phyloP scores from a whole-genome alignment of 306 rosid genomes.

The Styphnolobium japonicum region DNA sequence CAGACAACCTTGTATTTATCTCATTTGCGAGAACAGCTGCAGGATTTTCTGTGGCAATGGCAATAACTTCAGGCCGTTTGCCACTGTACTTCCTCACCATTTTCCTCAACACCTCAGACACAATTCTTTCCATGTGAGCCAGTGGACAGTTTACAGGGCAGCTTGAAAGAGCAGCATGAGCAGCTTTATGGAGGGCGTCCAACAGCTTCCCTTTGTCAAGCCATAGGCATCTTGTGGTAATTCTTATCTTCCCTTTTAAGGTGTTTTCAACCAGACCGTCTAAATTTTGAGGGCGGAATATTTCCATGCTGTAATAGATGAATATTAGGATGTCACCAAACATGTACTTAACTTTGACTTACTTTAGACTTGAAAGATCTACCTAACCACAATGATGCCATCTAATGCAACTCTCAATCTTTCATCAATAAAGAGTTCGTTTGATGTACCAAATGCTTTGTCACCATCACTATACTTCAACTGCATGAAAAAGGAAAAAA shows the following conservation, averaged over 20 bases:
- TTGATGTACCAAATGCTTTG: slow-evolving; percentile 95
- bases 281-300: slow-evolving; percentile 66
- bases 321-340: slow-evolving; percentile 34
- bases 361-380: slow-evolving; percentile 30
- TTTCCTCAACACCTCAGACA: slow-evolving; percentile 87
- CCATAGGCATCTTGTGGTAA: slow-evolving; percentile 96
- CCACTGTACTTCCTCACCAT: slow-evolving; percentile 98
- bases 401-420: slow-evolving; percentile 88
- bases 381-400: slow-evolving; percentile 98
- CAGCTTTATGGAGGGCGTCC: slow-evolving; percentile 92
- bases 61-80: slow-evolving; percentile 90
- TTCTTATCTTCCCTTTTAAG: slow-evolving; percentile 81
- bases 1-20: slow-evolving; percentile 62
- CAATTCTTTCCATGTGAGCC: slow-evolving; percentile 83
- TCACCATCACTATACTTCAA: slow-evolving; percentile 96
- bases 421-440: slow-evolving; percentile 86
- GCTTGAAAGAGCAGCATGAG: slow-evolving; percentile 92
- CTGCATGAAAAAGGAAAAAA: slow-evolving; percentile 41
- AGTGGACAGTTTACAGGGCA: slow-evolving; percentile 85
- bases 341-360: slow-evolving; percentile 13
- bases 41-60: slow-evolving; percentile 82
- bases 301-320: slow-evolving; percentile 74
- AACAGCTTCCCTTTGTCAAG: slow-evolving; percentile 93
- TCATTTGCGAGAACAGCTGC: slow-evolving; percentile 71
- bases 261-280: slow-evolving; percentile 52